Conservation (phyloP, 2,329 filamentous ascomycete genomes). For the Colletotrichum euphorbiae region DNA sequence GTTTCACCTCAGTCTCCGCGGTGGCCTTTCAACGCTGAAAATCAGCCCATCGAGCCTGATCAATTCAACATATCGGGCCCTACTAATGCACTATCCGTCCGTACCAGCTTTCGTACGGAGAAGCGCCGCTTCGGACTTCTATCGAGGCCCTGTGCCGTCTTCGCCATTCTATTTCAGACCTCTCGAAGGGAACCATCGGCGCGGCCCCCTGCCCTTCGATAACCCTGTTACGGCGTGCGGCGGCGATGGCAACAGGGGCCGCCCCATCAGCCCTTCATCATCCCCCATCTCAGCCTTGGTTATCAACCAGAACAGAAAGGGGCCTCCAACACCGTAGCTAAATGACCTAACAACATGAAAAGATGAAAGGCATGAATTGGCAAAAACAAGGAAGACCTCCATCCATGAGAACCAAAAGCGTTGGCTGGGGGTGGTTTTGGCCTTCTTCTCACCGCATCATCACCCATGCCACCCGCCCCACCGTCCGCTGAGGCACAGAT, state of each 20-base stretch:
- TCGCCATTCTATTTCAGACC: constrained; percentile 32
- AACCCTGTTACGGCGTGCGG: constrained; percentile 11
- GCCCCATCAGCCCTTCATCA: too few species aligned
- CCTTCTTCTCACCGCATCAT: constrained; percentile 1
- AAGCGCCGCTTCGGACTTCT: not conserved
- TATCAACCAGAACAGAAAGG: too few species aligned
- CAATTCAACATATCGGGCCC: too few species aligned
- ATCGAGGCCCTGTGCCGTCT: not conserved
- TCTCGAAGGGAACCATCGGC: constrained; percentile 25
- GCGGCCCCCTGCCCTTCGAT: not conserved
- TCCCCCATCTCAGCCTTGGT: too few species aligned
- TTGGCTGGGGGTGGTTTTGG: not conserved
- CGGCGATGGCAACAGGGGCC: not conserved
- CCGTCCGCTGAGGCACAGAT: constrained; percentile 24
- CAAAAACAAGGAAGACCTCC: not conserved
- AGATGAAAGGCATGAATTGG: not conserved
- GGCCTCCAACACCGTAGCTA: too few species aligned
- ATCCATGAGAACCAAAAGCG: not conserved
- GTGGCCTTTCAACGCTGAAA: not conserved
- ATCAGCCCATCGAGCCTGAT: not conserved
- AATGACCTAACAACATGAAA: not conserved
- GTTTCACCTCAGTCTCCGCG: not conserved
- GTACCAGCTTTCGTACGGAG: not conserved
- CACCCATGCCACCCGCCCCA: not conserved
- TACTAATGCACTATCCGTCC: too few species aligned